These are phyloP conservation scores for Mycena albidolilacea DNA, from an alignment of 768 basidiomycete genomes.

Conservation along the genomic window DNA sequence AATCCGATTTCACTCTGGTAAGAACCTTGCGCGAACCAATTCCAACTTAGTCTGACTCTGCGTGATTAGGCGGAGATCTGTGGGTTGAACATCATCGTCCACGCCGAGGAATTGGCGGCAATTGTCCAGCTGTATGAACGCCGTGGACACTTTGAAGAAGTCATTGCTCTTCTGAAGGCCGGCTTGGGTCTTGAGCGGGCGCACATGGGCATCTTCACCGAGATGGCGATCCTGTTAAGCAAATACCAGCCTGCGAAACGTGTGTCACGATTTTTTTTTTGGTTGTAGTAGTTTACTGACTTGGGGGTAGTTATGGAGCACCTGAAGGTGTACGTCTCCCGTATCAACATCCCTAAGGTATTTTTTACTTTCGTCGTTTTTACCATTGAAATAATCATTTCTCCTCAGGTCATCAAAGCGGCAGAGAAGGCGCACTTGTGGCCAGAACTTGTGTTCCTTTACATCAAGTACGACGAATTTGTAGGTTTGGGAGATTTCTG, in stretches of 20 bases:
- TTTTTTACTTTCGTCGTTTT: neutral
- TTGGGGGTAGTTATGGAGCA: slow-evolving; percentile 91
- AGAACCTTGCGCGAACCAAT: slow-evolving; percentile 40
- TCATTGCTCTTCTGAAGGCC: slow-evolving; percentile 92
- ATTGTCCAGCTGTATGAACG: slow-evolving; percentile 90
- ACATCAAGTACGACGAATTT: slow-evolving; percentile 98
- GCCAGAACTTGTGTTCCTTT: slow-evolving; percentile 98
- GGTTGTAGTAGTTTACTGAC: slow-evolving; percentile 17
- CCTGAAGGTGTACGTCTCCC: slow-evolving; percentile 93
- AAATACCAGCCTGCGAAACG: slow-evolving; percentile 95
- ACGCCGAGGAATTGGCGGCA: slow-evolving; percentile 87
- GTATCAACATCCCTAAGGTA: slow-evolving; percentile 98
- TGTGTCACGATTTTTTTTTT: slow-evolving; percentile 58
- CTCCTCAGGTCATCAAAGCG: slow-evolving; percentile 86
- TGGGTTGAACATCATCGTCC: slow-evolving; percentile 97
- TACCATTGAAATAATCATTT: neutral
- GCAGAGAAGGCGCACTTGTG: slow-evolving; percentile 97
- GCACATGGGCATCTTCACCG: slow-evolving; percentile 99
- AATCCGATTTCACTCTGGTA: slow-evolving; percentile 93
- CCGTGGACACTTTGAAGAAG: slow-evolving; percentile 94
- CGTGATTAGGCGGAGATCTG: slow-evolving; percentile 89
- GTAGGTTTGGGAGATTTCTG: slow-evolving; percentile 56
- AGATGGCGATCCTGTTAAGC: slow-evolving; percentile 91
- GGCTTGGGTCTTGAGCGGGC: slow-evolving; percentile 97
- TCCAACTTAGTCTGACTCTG: slow-evolving; percentile 19